A percentile compares a stretch with the other conserved stretches of the same genome.
These are phyloP conservation scores for Fraxinus platypoda DNA, from an alignment of 305 asterid species.

Conservation along the genomic window DNA sequence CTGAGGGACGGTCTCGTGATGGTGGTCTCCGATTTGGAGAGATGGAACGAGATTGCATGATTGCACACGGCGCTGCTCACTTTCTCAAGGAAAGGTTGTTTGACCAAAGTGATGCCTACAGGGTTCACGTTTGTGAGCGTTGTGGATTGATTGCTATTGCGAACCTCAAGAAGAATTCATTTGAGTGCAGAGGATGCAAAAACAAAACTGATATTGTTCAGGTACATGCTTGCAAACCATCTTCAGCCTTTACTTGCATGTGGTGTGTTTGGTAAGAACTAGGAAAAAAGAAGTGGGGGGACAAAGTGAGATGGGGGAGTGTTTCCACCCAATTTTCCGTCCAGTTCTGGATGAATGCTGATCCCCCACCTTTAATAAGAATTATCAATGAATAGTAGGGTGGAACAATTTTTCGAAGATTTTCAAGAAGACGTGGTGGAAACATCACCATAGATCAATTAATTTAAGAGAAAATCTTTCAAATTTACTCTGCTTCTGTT, in stretches of 20 bases:
- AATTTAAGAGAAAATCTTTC: background rate
- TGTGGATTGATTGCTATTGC: constrained; percentile 96
- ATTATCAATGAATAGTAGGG: background rate
- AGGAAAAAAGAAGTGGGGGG: background rate
- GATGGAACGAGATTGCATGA: constrained; percentile 99
- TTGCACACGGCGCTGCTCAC: constrained; percentile 98
- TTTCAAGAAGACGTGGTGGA: background rate
- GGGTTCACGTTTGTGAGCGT: constrained; percentile 85
- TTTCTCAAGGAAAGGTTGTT: constrained; percentile 87
- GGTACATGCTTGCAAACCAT: constrained; percentile 40
- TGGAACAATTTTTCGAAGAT: background rate
- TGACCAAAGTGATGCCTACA: constrained; percentile 96
- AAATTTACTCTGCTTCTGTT: background rate
- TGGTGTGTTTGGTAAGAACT: background rate
- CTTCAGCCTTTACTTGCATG: background rate
- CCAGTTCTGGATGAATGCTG: background rate
- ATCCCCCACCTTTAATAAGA: background rate
- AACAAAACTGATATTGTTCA: constrained; percentile 91
- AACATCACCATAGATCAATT: background rate
- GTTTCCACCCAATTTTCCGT: background rate
- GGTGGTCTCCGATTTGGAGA: constrained; percentile 98
- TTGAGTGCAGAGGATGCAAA: constrained; percentile 95
- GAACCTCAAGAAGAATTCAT: constrained; percentile 81
- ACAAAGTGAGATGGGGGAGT: background rate
- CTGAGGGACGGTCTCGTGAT: constrained; percentile 94